A percentile compares a stretch with the other conserved stretches of the same genome.
Conservation (phyloP, 1,284 basidiomycete species). For the Exobasidium rhododendri region DNA sequence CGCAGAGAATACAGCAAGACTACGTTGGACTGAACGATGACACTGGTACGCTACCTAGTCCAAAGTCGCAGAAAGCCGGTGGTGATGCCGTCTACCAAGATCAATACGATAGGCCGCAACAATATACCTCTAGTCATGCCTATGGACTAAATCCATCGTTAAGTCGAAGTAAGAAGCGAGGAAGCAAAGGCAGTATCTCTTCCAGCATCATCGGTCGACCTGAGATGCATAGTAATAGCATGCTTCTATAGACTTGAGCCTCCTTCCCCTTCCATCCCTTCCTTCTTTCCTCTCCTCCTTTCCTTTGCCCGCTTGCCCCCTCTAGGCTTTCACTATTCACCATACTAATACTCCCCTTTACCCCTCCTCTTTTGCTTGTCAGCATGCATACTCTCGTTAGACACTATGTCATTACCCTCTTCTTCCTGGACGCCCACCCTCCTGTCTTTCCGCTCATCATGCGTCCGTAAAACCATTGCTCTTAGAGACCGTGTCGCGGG, state of each 20-base stretch:
- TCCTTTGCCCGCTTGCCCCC: too few relatives aligned
- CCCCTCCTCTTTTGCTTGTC: too few relatives aligned
- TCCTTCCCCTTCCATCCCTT: neutral
- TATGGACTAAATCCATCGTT: constrained; percentile 3
- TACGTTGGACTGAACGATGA: neutral
- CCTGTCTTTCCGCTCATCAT: too few relatives aligned
- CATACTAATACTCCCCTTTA: too few relatives aligned
- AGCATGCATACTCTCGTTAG: too few relatives aligned
- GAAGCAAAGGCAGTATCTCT: constrained; percentile 12
- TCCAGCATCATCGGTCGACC: constrained; percentile 2
- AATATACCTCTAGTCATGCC: constrained; percentile 9
- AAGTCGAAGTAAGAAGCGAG: constrained; percentile 5
- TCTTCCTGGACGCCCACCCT: too few relatives aligned
- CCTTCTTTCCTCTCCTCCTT: neutral
- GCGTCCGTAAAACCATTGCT: too few relatives aligned
- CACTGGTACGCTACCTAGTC: neutral
- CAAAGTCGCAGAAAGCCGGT: neutral
- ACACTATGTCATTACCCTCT: too few relatives aligned
- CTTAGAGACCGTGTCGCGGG: too few relatives aligned
- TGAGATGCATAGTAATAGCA: constrained; percentile 9
- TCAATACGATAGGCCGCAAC: constrained; percentile 11
- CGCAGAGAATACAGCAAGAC: constrained; percentile 14
- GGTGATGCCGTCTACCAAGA: constrained; percentile 7
- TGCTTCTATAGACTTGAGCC: constrained; percentile 7
- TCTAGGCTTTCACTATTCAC: too few relatives aligned